Evolutionary conservation across 805 yeast species (phyloP).

Genomic region (Kodamaea neixiangensis): DNA sequence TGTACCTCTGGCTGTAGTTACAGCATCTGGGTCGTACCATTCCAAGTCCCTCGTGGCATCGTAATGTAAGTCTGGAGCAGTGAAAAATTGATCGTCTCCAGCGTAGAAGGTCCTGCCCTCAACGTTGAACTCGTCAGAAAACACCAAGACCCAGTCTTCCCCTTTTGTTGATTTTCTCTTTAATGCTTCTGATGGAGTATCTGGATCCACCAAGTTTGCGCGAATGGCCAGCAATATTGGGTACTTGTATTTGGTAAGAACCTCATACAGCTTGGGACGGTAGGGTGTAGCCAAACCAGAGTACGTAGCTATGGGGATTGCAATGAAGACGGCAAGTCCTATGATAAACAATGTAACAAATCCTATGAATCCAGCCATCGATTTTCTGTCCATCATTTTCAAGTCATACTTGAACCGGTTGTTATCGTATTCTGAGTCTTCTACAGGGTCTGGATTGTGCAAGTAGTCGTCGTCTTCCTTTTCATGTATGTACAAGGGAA

Average conservation of each 20-base stretch:
- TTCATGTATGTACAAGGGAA: slow-evolving; percentile 87
- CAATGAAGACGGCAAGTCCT: slow-evolving; percentile 63
- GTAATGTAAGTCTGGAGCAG: slow-evolving; percentile 40
- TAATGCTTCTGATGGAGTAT: slow-evolving; percentile 19
- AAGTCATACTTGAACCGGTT: slow-evolving; percentile 63
- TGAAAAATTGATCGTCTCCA: slow-evolving; percentile 44
- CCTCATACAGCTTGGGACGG: slow-evolving; percentile 36
- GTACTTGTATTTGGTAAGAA: slow-evolving; percentile 42
- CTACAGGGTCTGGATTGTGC: slow-evolving; percentile 94
- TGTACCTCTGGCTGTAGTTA: slow-evolving; percentile 42
- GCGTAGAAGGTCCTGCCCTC: slow-evolving; percentile 43
- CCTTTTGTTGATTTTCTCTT: slow-evolving; percentile 19
- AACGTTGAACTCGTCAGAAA: slow-evolving; percentile 42
- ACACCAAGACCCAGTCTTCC: slow-evolving; percentile 36
- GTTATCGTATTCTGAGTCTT: slow-evolving; percentile 81
- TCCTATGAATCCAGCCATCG: slow-evolving; percentile 62
- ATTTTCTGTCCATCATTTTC: slow-evolving; percentile 62
- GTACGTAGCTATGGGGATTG: slow-evolving; percentile 80
- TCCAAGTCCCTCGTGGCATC: slow-evolving; percentile 44
- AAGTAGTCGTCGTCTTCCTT: slow-evolving; percentile 92
- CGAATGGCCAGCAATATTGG: slow-evolving; percentile 22
- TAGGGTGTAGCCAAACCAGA: slow-evolving; percentile 56
- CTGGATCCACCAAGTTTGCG: slow-evolving; percentile 26
- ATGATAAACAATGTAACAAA: slow-evolving; percentile 59
- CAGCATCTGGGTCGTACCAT: slow-evolving; percentile 45